A percentile compares a stretch with the other conserved stretches of the same genome.
phyloP scores from a whole-genome alignment of 2,329 filamentous ascomycete species.

The Curvularia eragrostidis region DNA sequence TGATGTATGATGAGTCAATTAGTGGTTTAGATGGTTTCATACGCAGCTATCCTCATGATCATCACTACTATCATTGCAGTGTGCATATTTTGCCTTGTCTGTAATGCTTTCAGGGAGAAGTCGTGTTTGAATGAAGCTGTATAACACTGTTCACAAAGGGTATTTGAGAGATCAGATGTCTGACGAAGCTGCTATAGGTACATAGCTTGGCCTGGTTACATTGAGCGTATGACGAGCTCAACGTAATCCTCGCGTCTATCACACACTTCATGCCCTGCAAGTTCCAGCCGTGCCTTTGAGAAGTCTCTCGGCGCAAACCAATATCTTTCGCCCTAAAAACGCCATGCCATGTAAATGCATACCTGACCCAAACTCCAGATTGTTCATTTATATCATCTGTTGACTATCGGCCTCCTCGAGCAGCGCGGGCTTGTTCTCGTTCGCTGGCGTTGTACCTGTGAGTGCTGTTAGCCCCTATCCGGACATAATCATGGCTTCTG shows the following conservation, averaged over 20 bases:
- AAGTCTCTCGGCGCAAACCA: conserved; percentile 1
- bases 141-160: not conserved
- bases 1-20: conserved; percentile 1
- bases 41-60: not conserved
- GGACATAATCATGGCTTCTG: conserved; percentile 12
- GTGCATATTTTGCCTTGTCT: not conserved
- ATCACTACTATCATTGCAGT: not conserved
- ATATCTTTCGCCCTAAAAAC: conserved; percentile 21
- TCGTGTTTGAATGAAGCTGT: not conserved
- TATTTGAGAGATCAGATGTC: not conserved
- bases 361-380: conserved; percentile 21
- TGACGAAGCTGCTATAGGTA: not conserved
- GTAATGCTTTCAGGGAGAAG: not conserved
- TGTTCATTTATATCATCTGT: conserved; percentile 10
- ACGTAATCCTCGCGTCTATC: not conserved
- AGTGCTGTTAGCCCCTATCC: conserved; percentile 31
- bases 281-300: conserved; percentile 3
- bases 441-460: conserved; percentile 47
- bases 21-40: not conserved
- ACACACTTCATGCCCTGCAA: not conserved
- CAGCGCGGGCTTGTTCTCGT: conserved; percentile 43
- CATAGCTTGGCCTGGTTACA: not conserved
- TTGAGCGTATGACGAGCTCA: not conserved
- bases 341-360: conserved; percentile 29
- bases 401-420: conserved; percentile 31